Percentiles rank a stretch among this genome's conserved stretches.
Evolutionary conservation across 257 asterid genomes (phyloP).

Genomic region (Avicennia marina): DNA sequence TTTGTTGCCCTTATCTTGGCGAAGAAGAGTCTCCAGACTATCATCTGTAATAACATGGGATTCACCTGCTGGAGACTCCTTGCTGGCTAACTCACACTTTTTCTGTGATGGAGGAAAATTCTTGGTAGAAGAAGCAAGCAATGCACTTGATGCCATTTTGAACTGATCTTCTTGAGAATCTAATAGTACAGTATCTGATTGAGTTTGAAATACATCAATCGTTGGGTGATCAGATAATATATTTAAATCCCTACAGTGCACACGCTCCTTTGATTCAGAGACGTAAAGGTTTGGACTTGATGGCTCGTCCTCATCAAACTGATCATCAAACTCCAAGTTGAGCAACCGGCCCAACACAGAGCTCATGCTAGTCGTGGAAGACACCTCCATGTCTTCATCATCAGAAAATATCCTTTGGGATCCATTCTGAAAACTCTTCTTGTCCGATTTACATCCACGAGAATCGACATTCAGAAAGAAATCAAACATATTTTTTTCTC

Average conservation of each 20-base stretch:
- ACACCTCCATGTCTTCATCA: conserved; percentile 78
- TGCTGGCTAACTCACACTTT: not conserved
- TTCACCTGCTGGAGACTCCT: conserved; percentile 19
- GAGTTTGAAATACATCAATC: conserved; percentile 11
- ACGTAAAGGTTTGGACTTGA: conserved; percentile 28
- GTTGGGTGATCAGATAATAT: conserved; percentile 16
- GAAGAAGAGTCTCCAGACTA: conserved; percentile 4
- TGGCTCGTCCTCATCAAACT: conserved; percentile 44
- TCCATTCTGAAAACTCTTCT: conserved; percentile 25
- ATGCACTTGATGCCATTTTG: conserved; percentile 15
- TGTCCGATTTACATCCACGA: conserved; percentile 21
- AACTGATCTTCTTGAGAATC: conserved; percentile 28
- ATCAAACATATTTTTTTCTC: conserved; percentile 60
- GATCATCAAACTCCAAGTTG: conserved; percentile 67
- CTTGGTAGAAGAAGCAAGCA: conserved; percentile 5
- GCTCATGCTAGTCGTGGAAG: conserved; percentile 83
- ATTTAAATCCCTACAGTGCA: conserved; percentile 17
- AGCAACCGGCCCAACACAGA: conserved; percentile 75
- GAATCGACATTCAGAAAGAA: conserved; percentile 64
- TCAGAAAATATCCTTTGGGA: conserved; percentile 36
- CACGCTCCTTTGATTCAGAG: conserved; percentile 30
- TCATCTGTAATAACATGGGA: conserved; percentile 6
- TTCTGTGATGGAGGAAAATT: conserved; percentile 4
- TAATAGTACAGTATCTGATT: conserved; percentile 8
- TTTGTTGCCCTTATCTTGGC: conserved; percentile 16